phyloP scores from a whole-genome alignment of 1,284 basidiomycete species.

The Microstroma glucosiphilum region DNA sequence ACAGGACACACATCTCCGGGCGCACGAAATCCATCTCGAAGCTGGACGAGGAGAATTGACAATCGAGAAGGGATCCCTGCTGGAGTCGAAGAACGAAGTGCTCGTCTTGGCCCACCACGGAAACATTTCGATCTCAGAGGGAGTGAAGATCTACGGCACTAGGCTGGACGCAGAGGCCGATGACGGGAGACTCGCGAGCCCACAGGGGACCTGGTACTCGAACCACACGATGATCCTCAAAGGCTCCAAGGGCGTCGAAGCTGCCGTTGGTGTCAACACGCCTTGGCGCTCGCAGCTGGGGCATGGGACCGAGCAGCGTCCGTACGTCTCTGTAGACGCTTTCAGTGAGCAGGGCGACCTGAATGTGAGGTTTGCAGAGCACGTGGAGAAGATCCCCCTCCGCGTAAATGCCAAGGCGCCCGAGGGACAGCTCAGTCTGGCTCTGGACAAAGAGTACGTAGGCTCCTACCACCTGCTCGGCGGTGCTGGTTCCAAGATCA shows the following conservation, averaged over 20 bases:
- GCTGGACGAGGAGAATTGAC: background rate
- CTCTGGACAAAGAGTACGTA: background rate
- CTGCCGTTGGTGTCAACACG: background rate
- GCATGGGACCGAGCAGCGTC: background rate
- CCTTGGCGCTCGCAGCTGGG: background rate
- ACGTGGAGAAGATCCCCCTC: background rate
- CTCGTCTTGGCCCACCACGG: background rate
- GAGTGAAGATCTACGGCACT: background rate
- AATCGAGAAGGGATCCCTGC: background rate
- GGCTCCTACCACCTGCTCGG: background rate
- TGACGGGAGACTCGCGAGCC: background rate
- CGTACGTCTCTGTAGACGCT: background rate
- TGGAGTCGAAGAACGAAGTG: background rate
- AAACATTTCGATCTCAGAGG: background rate
- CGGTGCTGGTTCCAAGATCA: background rate
- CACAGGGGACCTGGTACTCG: background rate
- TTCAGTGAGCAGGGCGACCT: background rate
- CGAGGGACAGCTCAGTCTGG: background rate
- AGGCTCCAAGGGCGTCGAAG: background rate
- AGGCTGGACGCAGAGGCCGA: background rate
- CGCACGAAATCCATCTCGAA: constrained; percentile 4
- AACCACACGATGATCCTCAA: constrained; percentile 1
- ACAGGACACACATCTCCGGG: background rate
- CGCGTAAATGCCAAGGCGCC: background rate
- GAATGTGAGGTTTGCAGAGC: background rate